Base-by-base conservation (phyloP, 1,284 basidiomycete genomes). In the Apiotrichum brassicae region DNA sequence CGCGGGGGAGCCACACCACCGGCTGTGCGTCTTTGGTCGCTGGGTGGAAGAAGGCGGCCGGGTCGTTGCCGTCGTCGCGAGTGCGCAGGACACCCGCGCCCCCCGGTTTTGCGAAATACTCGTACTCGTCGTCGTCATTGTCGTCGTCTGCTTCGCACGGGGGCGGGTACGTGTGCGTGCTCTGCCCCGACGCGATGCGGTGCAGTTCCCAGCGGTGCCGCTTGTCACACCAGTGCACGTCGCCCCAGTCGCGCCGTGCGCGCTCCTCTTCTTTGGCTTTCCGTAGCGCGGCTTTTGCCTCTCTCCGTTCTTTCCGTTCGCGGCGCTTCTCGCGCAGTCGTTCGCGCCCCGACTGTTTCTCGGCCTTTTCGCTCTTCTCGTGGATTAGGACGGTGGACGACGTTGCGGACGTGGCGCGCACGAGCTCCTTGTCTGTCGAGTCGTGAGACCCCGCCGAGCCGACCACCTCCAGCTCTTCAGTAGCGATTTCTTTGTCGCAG, bases 1-100 rank as follows among this genome's bases (percentile, higher is more conserved):
- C 88, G 40, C 70, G 66, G 12, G 90, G 86, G 45, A 94, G 71
- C 91, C 92, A 95, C 34, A 95, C 75, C 9, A 81, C 76, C 50
- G 81, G 77, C 71, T 89, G 86, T 37, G 83, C 81, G 45, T 83
- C 79, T 44, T 83, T 82, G 13, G 82, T 77, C 12, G 86, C 87
- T 16, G 88, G 89, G 61, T 90, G 89, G 46, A 85, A 82, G 73
- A 92, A 94, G 1, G 75, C 71, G 24, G 65, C 53, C 0, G 62
- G 63, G 48, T 72, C 68, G 39, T 66, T 53, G 13, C 47, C 60
- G 33, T 63, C 63, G n/a, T 56, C 53, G 19, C n/a, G 6, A 7
- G 18, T 16, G 3, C 25, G 46, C 35, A 53, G 39, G 4, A 71
- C 59, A 12, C 69, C 69, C 1, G 66, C 65, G 23, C 69, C 69